Conservation (phyloP, 1,139 yeast species). For the Kurtzmaniella quercitrusa region DNA sequence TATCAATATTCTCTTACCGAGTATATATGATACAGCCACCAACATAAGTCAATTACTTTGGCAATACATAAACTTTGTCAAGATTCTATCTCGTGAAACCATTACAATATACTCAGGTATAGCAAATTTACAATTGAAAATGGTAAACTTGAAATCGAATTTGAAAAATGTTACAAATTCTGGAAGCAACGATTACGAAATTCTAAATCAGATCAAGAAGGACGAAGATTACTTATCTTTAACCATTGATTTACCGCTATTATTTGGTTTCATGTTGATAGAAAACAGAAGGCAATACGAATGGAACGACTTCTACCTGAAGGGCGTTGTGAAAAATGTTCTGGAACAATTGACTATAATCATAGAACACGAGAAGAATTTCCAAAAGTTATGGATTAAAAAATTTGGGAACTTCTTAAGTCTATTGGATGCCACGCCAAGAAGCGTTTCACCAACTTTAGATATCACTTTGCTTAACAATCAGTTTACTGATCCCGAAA, state of each 20-base stretch:
- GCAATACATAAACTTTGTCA: neutral
- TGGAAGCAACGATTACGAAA: slow-evolving; percentile 13
- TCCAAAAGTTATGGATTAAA: slow-evolving; percentile 60
- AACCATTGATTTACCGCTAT: slow-evolving; percentile 71
- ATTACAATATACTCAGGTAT: slow-evolving; percentile 26
- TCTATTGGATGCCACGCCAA: slow-evolving; percentile 21
- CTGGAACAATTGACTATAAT: slow-evolving; percentile 59
- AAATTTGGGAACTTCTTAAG: slow-evolving; percentile 51
- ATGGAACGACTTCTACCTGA: slow-evolving; percentile 58
- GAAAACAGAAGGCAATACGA: slow-evolving; percentile 66
- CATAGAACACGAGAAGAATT: slow-evolving; percentile 54
- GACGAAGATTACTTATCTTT: slow-evolving; percentile 46
- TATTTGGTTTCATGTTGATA: slow-evolving; percentile 73
- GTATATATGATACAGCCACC: slow-evolving; percentile 9
- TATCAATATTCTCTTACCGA: slow-evolving; percentile 12
- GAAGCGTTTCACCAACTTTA: slow-evolving; percentile 29
- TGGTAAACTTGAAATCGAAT: slow-evolving; percentile 32
- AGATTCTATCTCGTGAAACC: slow-evolving; percentile 14
- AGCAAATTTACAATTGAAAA: slow-evolving; percentile 38
- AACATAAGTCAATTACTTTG: neutral
- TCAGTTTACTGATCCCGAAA: slow-evolving; percentile 10
- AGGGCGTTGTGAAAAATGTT: slow-evolving; percentile 45
- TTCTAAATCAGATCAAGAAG: slow-evolving; percentile 28
- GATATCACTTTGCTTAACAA: slow-evolving; percentile 35
- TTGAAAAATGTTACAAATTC: slow-evolving; percentile 19